phyloP scores from a whole-genome alignment of 768 basidiomycete species.

The Mrakia blollopis region DNA sequence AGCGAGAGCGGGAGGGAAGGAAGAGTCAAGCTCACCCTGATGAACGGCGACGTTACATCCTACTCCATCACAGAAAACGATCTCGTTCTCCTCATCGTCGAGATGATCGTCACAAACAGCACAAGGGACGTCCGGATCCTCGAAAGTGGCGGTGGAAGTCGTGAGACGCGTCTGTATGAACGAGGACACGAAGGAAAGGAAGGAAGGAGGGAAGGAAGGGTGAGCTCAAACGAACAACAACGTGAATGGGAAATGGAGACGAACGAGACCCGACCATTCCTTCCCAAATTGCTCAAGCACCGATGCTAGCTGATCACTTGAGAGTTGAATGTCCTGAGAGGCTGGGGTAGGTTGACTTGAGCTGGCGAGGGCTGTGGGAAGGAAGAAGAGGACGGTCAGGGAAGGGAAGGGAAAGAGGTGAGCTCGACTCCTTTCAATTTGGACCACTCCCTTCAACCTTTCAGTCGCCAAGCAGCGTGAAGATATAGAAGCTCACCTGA shows the following conservation, averaged over 20 bases:
- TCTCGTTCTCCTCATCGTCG: neutral
- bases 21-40: neutral
- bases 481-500: neutral
- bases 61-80: neutral
- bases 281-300: neutral
- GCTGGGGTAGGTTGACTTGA: neutral
- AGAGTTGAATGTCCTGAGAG: neutral
- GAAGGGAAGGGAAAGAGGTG: neutral
- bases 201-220: too few relatives aligned
- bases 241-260: neutral
- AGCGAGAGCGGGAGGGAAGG: neutral
- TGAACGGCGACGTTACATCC: slow-evolving; percentile 5
- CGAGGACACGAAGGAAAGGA: neutral
- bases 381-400: neutral
- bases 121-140: neutral
- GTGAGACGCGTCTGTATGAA: neutral
- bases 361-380: neutral
- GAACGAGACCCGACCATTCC: neutral
- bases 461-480: too few relatives aligned
- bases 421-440: neutral
- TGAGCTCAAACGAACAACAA: neutral
- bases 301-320: neutral
- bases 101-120: slow-evolving; percentile 6
- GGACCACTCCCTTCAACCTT: neutral
- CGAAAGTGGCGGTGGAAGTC: neutral